Evolutionary conservation across 1,139 yeast species (phyloP), one percentile per base, ranked within the genome.

Genomic region (Yamadazyma jaroonii): DNA sequence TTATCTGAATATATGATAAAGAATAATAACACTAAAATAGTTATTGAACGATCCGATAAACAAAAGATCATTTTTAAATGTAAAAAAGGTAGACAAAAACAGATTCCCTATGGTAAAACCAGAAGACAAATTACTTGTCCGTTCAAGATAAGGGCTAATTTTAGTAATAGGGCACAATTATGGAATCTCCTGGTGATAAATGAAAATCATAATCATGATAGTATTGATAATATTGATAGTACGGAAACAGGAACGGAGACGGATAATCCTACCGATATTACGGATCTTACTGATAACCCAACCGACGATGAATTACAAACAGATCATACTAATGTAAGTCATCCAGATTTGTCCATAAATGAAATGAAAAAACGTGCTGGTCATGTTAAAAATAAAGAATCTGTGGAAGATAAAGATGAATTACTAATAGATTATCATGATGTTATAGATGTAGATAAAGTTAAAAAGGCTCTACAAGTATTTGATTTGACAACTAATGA

Each of bases 1-100:
- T 56, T 83, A 32, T 81, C 70, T 49, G 61, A 70, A 28, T 62
- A 64, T 21, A 46, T 64, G 38, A 60, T 73, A 33, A 61, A 64
- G 14, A 62, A 69, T 8, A 67, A 71, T 39, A 85, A 86, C 1
- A 75, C 83, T 27, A 67, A 69, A 39, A 65, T 83, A 12, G 89
- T 81, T 5, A 82, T 82, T 41, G 89, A 81, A 56, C 62, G 92
- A 37, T 79, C 86, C 1, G 92, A 83, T 54, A 72, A 74, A 28
- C 64, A 77, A 33, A 83, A 83, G 56, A 81, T 82, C 29, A 81
- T 83, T 12, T 83, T 83, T 62, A 78, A 80, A 51, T 83, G 92
- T 54, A 82, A 80, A 53, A 51, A 52, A 32, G 52, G 54, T 28
- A 45, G 56, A 25, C 47, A 50, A 3, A 44, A 43, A 20, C 40